Evolutionary conservation across 768 basidiomycete genomes (phyloP), one percentile per base, ranked within the genome.

Genomic region (Postia placenta): DNA sequence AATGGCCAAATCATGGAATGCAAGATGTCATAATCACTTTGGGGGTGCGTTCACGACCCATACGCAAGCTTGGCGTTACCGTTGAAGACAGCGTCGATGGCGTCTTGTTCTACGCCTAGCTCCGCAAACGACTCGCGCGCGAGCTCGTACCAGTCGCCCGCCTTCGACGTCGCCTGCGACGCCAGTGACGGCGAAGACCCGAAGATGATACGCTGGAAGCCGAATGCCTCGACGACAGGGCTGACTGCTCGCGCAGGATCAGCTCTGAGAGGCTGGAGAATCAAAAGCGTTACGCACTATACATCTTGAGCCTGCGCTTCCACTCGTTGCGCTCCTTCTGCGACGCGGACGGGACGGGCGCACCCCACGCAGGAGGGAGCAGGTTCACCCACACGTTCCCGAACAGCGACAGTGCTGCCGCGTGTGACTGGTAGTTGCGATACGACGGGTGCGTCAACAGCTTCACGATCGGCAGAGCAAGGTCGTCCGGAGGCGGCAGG

Each of bases 141-240:
- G 47, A 91, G 76, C 56, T 81, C 83, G 57, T 89, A 92, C 90
- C 90, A 92, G 52, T 83, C 80, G 30, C 74, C 75, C 2, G 80
- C 75, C 41, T 71, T 72, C 3, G 79, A 78, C 22, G 69, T 58
- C 23, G 71, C 69, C 22, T 69, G 70, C 2, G 72, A 70, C 3
- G 69, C 66, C 11, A 72, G 65, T 11, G 83, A 79, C 26, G 85
- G 79, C 1, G 87, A 83, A 7, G 88, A 85, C 6, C 89, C 90
- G 65, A 85, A 92, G 17, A 92, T 74, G 56, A 92, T 89, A 45
- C 90, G 79, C 58, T 86, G 74, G 58, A 79, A 87, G 5, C 90
- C 90, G 62, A 92, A 92, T 2, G 90, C 90, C 63, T 92, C 90
- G 53, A 91, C 67, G 30, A 85, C 83, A 14, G 87, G 90, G 6